Conservation (phyloP, 2,329 filamentous ascomycete genomes). For the Orbilia quercus region DNA sequence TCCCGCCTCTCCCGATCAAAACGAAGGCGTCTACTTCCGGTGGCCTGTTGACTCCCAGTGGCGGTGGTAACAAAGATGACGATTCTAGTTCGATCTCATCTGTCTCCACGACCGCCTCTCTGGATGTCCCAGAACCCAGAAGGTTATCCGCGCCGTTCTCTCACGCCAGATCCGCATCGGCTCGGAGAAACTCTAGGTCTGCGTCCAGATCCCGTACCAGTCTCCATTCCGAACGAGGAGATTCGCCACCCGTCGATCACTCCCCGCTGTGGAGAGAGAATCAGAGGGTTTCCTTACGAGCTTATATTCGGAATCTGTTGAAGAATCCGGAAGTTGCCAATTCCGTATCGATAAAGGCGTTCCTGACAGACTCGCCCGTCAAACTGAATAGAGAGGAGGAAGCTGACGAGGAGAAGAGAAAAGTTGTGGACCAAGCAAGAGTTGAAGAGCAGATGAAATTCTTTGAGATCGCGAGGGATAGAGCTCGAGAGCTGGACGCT, state of each 20-base stretch:
- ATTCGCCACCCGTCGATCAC: conserved; percentile 38
- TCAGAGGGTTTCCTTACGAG: conserved; percentile 88
- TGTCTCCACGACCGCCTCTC: conserved; percentile 80
- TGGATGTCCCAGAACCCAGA: conserved; percentile 27
- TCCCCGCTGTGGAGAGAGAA: conserved; percentile 80
- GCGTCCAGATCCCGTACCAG: conserved; percentile 58
- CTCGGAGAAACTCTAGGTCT: conserved; percentile 55
- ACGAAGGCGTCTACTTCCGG: conserved; percentile 79
- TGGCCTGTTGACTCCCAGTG: conserved; percentile 68
- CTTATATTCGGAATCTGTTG: conserved; percentile 86
- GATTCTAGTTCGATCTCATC: conserved; percentile 72
- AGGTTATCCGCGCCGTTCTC: conserved; percentile 63
- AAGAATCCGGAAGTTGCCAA: conserved; percentile 85
- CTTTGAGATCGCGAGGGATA: conserved; percentile 91
- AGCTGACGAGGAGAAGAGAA: conserved; percentile 81
- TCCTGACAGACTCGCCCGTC: conserved; percentile 79
- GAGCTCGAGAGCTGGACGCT: conserved; percentile 91
- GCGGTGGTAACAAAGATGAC: conserved; percentile 71
- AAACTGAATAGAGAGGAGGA: conserved; percentile 82
- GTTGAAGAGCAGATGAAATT: conserved; percentile 93
- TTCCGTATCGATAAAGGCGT: conserved; percentile 85
- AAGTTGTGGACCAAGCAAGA: conserved; percentile 84
- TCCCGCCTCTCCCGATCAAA: conserved; percentile 88
- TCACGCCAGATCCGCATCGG: conserved; percentile 29
- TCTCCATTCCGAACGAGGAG: conserved; percentile 43